Evolutionary conservation across 140 eudicot genomes (phyloP).

Genomic region (Flaveria floridana): DNA sequence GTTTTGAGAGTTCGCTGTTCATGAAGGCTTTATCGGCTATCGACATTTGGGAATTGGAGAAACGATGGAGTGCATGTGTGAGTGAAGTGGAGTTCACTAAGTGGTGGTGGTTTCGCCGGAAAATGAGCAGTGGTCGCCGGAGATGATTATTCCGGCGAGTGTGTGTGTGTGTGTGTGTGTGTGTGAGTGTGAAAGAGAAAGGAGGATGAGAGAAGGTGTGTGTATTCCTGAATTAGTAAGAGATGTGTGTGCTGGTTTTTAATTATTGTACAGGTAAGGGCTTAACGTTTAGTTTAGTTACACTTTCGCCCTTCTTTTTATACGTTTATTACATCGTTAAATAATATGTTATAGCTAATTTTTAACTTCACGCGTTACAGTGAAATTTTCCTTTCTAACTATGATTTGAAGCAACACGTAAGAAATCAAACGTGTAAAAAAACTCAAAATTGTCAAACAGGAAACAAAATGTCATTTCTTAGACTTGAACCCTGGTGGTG

Average conservation of each 20-base stretch:
- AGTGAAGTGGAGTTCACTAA: constrained; percentile 9
- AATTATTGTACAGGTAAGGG: constrained; percentile 35
- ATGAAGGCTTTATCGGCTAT: constrained; percentile 65
- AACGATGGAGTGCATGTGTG: constrained; percentile 10
- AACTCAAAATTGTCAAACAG: too few species aligned
- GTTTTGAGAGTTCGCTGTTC: constrained; percentile 78
- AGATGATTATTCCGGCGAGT: constrained; percentile 20
- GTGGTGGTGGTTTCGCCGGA: constrained; percentile 20
- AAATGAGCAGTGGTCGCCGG: constrained; percentile 27
- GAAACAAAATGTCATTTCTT: too few species aligned
- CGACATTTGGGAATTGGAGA: constrained; percentile 43
- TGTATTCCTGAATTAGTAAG: constrained; percentile 7
- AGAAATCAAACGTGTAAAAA: too few species aligned
- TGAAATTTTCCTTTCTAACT: too few species aligned
- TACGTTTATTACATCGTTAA: too few species aligned
- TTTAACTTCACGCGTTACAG: too few species aligned
- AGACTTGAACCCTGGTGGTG: too few species aligned
- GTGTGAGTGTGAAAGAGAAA: not conserved
- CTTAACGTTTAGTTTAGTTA: constrained; percentile 27
- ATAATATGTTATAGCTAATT: too few species aligned
- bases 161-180: not conserved
- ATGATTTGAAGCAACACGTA: too few species aligned
- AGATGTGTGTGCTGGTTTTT: constrained; percentile 29
- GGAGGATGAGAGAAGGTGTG: constrained; percentile 8
- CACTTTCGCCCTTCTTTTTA: constrained; percentile 14